Conservation (phyloP, 1,284 basidiomycete species). For the Ceratobasidium sp. region DNA sequence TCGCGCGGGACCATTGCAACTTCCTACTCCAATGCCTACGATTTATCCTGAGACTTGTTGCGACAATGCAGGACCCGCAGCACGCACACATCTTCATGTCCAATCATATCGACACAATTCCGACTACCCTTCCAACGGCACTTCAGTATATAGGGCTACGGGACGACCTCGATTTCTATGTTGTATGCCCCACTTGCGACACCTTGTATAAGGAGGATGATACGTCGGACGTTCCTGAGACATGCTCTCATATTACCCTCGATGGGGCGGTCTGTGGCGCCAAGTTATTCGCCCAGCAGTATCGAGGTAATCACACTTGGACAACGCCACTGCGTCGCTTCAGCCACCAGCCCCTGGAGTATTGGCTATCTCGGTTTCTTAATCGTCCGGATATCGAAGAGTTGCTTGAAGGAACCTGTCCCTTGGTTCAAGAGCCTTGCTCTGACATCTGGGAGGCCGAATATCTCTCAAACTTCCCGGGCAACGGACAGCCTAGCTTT, state of each 20-base stretch:
- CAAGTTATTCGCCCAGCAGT: background rate
- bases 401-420: slow-evolving; percentile 8
- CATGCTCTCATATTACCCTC: background rate
- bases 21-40: background rate
- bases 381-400: slow-evolving; percentile 38
- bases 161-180: slow-evolving; percentile 2
- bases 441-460: slow-evolving; percentile 54
- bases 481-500: slow-evolving; percentile 50
- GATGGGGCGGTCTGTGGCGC: background rate
- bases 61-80: background rate
- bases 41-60: background rate
- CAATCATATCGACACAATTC: background rate
- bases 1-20: background rate
- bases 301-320: background rate
- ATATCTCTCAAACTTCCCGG: slow-evolving; percentile 52
- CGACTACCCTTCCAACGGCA: background rate
- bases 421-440: background rate
- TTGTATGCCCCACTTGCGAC: background rate
- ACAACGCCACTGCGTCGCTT: background rate
- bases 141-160: background rate
- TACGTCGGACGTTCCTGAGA: background rate
- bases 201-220: slow-evolving; percentile 1
- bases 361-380: slow-evolving; percentile 30
- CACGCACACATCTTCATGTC: no score
- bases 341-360: slow-evolving; percentile 8